Evolutionary conservation across 805 yeast genomes (phyloP).

Genomic region (Saccharomycopsis sp.): DNA sequence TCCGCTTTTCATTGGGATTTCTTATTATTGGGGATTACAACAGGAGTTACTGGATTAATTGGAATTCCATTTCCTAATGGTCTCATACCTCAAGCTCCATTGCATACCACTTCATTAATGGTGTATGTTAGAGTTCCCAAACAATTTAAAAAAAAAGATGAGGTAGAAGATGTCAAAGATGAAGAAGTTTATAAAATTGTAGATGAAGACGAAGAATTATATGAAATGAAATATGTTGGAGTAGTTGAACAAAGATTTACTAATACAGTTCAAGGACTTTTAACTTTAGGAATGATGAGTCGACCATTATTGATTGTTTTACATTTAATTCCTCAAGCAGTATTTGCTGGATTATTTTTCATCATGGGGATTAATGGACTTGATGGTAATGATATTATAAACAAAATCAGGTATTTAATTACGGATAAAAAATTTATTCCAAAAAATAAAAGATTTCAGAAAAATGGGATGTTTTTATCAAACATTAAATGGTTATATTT

Average conservation of each 20-base stretch:
- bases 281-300: constrained; percentile 81
- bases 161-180: constrained; percentile 16
- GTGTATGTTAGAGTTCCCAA: constrained; percentile 34
- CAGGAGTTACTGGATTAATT: constrained; percentile 76
- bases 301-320: constrained; percentile 75
- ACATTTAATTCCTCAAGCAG: constrained; percentile 85
- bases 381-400: constrained; percentile 52
- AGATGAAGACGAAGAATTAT: neutral
- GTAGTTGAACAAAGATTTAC: constrained; percentile 89
- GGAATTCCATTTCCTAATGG: constrained; percentile 98
- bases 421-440: constrained; percentile 40
- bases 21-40: constrained; percentile 70
- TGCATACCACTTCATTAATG: constrained; percentile 74
- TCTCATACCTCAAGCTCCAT: constrained; percentile 91
- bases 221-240: constrained; percentile 26
- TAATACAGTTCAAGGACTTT: constrained; percentile 73
- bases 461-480: neutral
- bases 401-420: constrained; percentile 50
- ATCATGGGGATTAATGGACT: constrained; percentile 85
- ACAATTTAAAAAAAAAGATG: constrained; percentile 22
- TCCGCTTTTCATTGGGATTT: constrained; percentile 92
- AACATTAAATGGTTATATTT: constrained; percentile 38
- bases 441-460: constrained; percentile 19
- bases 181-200: neutral
- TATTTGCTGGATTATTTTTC: constrained; percentile 84